Conservation (phyloP, 768 basidiomycete species). For the Psilocybe cubensis region DNA sequence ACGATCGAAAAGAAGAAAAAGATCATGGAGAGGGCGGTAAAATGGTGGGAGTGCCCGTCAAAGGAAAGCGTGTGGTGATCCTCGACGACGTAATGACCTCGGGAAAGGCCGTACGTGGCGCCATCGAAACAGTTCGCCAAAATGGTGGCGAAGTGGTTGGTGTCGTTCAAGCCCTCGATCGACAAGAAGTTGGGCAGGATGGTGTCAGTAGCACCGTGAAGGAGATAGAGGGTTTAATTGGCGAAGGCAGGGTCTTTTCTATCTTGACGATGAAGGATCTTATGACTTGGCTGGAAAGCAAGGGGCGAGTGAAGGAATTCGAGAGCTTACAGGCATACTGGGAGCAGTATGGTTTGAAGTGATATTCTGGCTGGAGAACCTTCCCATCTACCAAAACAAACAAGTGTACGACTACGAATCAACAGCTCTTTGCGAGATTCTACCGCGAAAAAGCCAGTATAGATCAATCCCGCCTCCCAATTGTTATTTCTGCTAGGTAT, state of each 20-base stretch:
- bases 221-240: slow-evolving; percentile 78
- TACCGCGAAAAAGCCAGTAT: no score
- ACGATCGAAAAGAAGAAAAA: slow-evolving; percentile 95
- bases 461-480: no score
- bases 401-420: no score
- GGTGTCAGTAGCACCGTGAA: slow-evolving; percentile 73
- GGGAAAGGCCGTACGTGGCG: slow-evolving; percentile 84
- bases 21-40: slow-evolving; percentile 95
- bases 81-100: slow-evolving; percentile 97
- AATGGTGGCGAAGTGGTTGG: slow-evolving; percentile 86
- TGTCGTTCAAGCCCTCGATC: slow-evolving; percentile 84
- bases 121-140: slow-evolving; percentile 71
- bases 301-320: slow-evolving; percentile 66
- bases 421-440: no score
- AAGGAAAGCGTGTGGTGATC: slow-evolving; percentile 81
- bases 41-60: slow-evolving; percentile 85
- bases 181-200: slow-evolving; percentile 82
- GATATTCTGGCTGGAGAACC: slow-evolving; percentile 18
- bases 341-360: slow-evolving; percentile 70
- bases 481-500: no score
- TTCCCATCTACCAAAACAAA: no score
- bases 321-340: slow-evolving; percentile 78
- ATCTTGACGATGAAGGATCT: slow-evolving; percentile 88
- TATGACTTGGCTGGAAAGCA: slow-evolving; percentile 79
- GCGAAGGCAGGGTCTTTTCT: slow-evolving; percentile 71